Percentiles rank a stretch among this genome's conserved stretches.
Evolutionary conservation across 495 filamentous ascomycete species (phyloP).

Genomic region (Daldinia vernicosa): DNA sequence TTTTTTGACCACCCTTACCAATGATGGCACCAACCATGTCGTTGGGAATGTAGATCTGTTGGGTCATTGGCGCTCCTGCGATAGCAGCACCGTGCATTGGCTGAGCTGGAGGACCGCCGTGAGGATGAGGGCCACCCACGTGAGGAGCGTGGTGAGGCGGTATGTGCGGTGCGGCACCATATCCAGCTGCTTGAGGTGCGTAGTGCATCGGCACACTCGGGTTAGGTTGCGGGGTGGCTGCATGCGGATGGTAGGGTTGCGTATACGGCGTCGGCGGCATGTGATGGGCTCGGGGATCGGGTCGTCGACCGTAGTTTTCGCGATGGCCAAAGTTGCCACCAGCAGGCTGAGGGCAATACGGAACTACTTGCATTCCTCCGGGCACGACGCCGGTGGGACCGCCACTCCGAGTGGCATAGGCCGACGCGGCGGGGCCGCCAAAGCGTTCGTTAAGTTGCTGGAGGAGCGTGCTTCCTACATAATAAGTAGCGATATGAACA

Average conservation of each 20-base stretch:
- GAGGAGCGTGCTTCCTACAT: conserved; percentile 92
- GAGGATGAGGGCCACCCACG: conserved; percentile 58
- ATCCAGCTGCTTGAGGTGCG: conserved; percentile 60
- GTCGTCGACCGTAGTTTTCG: conserved; percentile 81
- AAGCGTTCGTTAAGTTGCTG: conserved; percentile 97
- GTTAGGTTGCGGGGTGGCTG: conserved; percentile 67
- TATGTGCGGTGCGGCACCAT: conserved; percentile 80
- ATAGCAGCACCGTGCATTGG: conserved; percentile 71
- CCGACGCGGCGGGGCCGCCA: conserved; percentile 93
- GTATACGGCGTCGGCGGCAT: conserved; percentile 59
- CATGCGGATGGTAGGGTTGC: conserved; percentile 70
- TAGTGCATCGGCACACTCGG: conserved; percentile 78
- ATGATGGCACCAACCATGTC: conserved; percentile 99
- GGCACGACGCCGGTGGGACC: conserved; percentile 91
- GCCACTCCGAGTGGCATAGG: conserved; percentile 94
- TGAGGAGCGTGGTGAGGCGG: conserved; percentile 72
- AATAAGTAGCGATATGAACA: conserved; percentile 98
- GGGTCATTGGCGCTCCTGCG: conserved; percentile 87
- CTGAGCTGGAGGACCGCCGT: conserved; percentile 69
- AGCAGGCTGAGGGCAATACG: conserved; percentile 91
- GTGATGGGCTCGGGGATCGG: conserved; percentile 70
- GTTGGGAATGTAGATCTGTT: conserved; percentile 99
- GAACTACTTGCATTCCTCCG: conserved; percentile 96
- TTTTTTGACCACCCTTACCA: conserved; percentile 97
- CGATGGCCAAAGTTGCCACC: conserved; percentile 91